Conservation (phyloP, 78 protist genomes). For the Tieghemostelium lacteum region DNA sequence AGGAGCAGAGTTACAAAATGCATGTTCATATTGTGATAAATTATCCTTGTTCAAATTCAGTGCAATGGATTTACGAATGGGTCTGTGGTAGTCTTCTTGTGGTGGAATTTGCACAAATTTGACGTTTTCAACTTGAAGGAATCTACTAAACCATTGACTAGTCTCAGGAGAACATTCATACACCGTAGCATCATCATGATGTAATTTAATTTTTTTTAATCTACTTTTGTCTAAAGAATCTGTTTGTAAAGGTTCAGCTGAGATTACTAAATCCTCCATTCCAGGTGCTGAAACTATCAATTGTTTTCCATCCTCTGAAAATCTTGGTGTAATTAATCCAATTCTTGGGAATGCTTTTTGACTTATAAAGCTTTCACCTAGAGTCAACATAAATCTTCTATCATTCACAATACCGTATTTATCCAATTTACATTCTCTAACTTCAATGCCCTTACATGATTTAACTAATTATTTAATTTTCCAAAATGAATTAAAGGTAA, state of each 20-base stretch:
- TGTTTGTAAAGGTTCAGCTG: no score
- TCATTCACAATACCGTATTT: slow-evolving; percentile 40
- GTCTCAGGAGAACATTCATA: slow-evolving; percentile 33
- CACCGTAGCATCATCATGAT: slow-evolving; percentile 1
- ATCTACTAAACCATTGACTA: slow-evolving; percentile 4
- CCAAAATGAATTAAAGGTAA: neutral
- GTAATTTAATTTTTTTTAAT: neutral
- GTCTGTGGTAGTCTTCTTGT: slow-evolving; percentile 1
- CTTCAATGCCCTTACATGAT: slow-evolving; percentile 64
- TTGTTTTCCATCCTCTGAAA: slow-evolving; percentile 3
- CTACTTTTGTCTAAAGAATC: no score
- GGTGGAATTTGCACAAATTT: slow-evolving; percentile 14
- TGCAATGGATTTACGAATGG: neutral
- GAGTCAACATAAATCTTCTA: slow-evolving; percentile 53
- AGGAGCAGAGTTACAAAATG: slow-evolving; percentile 25
- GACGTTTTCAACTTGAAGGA: neutral
- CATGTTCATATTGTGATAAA: neutral
- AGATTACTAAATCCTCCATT: neutral
- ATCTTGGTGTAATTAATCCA: slow-evolving; percentile 6
- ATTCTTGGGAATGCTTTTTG: slow-evolving; percentile 34
- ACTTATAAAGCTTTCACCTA: slow-evolving; percentile 38
- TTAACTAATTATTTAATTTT: slow-evolving; percentile 15
- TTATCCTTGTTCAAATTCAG: neutral
- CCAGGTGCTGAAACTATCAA: slow-evolving; percentile 11
- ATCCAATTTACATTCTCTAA: slow-evolving; percentile 27